Percentiles rank a stretch among this genome's conserved stretches.
phyloP scores from a whole-genome alignment of 306 rosid genomes.

The Vicia faba region DNA sequence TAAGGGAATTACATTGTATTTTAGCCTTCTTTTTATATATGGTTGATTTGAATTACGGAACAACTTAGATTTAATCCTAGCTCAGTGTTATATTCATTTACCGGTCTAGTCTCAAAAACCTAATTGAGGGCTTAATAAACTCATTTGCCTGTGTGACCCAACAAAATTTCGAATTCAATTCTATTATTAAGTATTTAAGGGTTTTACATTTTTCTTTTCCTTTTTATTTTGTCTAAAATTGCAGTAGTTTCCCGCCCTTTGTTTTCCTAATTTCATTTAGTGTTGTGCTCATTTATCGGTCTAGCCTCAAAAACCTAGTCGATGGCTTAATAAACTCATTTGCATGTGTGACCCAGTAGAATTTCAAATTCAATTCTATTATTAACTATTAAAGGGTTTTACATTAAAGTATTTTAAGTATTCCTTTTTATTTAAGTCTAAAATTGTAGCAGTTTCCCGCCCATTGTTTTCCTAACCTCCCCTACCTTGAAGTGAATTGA shows the following conservation, averaged over 20 bases:
- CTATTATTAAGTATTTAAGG: constrained; percentile 3
- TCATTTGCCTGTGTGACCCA: constrained; percentile 15
- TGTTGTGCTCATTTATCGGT: not conserved
- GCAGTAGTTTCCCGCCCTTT: constrained; percentile 17
- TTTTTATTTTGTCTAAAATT: constrained; percentile 4
- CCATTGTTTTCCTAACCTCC: constrained; percentile 26
- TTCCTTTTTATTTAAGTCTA: constrained; percentile 6
- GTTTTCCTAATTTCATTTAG: constrained; percentile 16
- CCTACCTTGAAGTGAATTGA: not conserved
- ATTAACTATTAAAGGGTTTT: constrained; percentile 21
- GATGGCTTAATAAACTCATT: constrained; percentile 8
- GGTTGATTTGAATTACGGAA: constrained; percentile 4
- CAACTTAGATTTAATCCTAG: not conserved
- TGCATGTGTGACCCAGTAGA: constrained; percentile 7
- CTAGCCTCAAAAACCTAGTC: constrained; percentile 6
- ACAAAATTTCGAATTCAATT: not conserved
- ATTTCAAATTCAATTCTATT: not conserved
- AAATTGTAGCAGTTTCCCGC: constrained; percentile 18
- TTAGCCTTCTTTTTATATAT: constrained; percentile 1
- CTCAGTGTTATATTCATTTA: not conserved
- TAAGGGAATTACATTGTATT: not conserved
- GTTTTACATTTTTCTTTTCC: constrained; percentile 17
- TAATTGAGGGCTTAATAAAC: constrained; percentile 4
- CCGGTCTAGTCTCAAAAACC: constrained; percentile 7
- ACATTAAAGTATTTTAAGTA: not conserved